Evolutionary conservation across 78 protist genomes (phyloP).

Genomic region (Dictyostelium discoideum): DNA sequence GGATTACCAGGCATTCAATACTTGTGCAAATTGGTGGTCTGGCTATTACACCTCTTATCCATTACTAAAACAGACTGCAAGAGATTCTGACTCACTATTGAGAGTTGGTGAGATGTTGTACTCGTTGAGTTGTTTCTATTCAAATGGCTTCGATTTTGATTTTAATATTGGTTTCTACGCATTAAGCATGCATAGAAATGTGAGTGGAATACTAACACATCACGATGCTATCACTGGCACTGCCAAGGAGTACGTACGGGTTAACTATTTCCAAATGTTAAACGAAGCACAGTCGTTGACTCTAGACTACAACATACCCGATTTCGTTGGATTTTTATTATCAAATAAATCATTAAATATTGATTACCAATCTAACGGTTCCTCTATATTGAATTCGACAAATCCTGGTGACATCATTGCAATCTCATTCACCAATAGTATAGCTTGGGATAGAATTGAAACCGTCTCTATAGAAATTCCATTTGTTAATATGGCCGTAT

Average conservation of each 20-base stretch:
- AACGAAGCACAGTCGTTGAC: conserved; percentile 15
- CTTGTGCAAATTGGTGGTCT: conserved; percentile 65
- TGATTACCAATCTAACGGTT: neutral
- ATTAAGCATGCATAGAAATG: conserved; percentile 31
- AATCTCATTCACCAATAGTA: conserved; percentile 36
- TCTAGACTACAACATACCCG: neutral
- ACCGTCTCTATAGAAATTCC: neutral
- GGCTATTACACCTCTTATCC: conserved; percentile 42
- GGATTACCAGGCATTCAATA: conserved; percentile 14
- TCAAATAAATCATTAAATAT: conserved; percentile 22
- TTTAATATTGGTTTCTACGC: neutral
- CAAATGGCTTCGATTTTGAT: conserved; percentile 22
- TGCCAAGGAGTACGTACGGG: conserved; percentile 8
- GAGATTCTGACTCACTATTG: conserved; percentile 24
- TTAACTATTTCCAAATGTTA: conserved; percentile 40
- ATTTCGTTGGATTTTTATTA: conserved; percentile 9
- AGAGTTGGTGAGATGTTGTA: conserved; percentile 21
- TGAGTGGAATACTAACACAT: conserved; percentile 59
- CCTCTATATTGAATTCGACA: neutral
- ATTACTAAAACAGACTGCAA: conserved; percentile 8
- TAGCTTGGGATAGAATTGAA: conserved; percentile 62
- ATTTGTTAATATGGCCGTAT: conserved; percentile 16
- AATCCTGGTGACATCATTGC: conserved; percentile 1
- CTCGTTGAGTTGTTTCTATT: neutral
- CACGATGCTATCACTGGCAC: conserved; percentile 76